Conservation (phyloP, 306 rosid species). For the Ormosia semicastrata region DNA sequence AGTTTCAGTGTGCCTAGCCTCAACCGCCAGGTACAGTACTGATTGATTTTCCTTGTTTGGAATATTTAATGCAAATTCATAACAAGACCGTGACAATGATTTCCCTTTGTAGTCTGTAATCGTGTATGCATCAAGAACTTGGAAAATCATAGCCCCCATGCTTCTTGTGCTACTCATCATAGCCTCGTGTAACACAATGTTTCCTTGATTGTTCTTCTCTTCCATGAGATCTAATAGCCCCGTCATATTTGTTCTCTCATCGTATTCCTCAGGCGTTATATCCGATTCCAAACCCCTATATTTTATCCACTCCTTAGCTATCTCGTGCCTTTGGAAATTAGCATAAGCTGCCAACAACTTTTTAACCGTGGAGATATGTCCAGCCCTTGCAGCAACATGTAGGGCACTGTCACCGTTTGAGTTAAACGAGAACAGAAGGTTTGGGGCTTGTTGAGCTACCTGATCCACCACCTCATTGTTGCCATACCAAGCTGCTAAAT, state of each 20-base stretch:
- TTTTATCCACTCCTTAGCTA: too few species aligned
- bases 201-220: neutral
- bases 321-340: neutral
- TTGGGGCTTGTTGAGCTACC: neutral
- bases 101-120: neutral
- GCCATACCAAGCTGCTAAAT: neutral
- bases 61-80: neutral
- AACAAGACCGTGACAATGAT: neutral
- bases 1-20: neutral
- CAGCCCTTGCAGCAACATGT: constrained; percentile 27
- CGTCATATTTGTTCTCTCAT: neutral
- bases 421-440: neutral
- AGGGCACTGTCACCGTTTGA: neutral
- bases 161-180: neutral
- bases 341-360: neutral
- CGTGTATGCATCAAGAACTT: neutral
- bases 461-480: neutral
- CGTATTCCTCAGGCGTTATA: too few species aligned
- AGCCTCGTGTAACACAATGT: constrained; percentile 25
- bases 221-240: neutral
- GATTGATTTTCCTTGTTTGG: neutral
- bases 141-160: neutral
- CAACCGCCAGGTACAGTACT: neutral
- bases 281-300: too few species aligned
- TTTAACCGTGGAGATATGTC: neutral